Conservation (phyloP, 106 monocot species). For the Allium sativum region DNA sequence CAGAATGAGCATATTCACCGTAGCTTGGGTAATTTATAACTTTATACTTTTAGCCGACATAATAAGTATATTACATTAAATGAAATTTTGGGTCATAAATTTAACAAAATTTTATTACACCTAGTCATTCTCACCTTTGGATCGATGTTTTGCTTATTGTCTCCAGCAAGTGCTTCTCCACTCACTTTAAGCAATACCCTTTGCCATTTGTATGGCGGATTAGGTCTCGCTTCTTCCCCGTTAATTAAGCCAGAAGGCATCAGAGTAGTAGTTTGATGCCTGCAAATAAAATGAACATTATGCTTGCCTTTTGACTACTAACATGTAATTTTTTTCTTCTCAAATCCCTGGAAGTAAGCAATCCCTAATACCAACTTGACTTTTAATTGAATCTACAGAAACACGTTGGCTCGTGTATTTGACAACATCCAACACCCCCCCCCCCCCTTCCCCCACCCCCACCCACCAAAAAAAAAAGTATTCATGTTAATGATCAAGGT, state of each 20-base stretch:
- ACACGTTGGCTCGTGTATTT: no score
- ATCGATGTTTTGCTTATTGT: constrained; percentile 77
- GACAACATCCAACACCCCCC: no score
- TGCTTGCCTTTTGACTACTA: neutral
- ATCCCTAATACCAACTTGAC: neutral
- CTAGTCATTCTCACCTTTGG: constrained; percentile 45
- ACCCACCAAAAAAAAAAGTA: no score
- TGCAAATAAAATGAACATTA: neutral
- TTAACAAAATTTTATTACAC: no score
- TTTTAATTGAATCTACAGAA: neutral
- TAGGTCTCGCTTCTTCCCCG: constrained; percentile 27
- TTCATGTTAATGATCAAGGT: no score
- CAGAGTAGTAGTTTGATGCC: constrained; percentile 8
- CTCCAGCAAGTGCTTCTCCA: constrained; percentile 95
- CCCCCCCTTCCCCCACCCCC: no score
- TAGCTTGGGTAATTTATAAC: no score
- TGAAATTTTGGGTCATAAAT: no score
- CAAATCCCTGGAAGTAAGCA: neutral
- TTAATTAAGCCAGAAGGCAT: constrained; percentile 20
- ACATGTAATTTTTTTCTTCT: neutral
- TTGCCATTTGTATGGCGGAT: constrained; percentile 51
- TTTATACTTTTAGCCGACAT: no score
- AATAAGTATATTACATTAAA: no score
- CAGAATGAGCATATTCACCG: no score
- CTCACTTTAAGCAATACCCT: constrained; percentile 95